These are phyloP conservation scores for Stagonosporopsis cucurbitacearum DNA, from an alignment of 2,329 filamentous ascomycete species.

Conservation along the genomic window DNA sequence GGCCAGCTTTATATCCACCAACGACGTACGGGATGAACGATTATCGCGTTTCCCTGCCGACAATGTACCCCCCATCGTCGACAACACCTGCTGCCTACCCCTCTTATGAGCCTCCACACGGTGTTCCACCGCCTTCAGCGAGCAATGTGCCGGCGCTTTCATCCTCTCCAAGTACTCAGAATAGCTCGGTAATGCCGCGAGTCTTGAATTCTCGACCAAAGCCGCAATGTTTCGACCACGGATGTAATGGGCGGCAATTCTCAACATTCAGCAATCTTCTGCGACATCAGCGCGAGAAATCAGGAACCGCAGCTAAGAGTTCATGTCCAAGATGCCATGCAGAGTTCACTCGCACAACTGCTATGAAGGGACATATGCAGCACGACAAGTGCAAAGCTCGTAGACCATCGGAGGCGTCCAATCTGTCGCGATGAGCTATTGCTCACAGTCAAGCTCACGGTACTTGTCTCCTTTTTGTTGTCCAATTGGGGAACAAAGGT, in stretches of 20 bases:
- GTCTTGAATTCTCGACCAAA: slow-evolving; percentile 83
- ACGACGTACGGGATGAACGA: slow-evolving; percentile 43
- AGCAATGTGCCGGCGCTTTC: slow-evolving; percentile 35
- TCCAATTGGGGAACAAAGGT: not conserved
- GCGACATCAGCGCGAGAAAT: slow-evolving; percentile 92
- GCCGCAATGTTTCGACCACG: slow-evolving; percentile 96
- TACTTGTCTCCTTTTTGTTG: too few relatives aligned
- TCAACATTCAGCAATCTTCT: slow-evolving; percentile 96
- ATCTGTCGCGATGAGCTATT: slow-evolving; percentile 4
- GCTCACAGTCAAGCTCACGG: not conserved
- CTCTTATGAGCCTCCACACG: slow-evolving; percentile 39
- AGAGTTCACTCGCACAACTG: slow-evolving; percentile 88
- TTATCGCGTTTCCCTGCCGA: slow-evolving; percentile 41
- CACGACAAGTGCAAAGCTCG: slow-evolving; percentile 93
- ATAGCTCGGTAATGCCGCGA: slow-evolving; percentile 51
- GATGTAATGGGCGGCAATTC: slow-evolving; percentile 93
- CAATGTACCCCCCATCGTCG: slow-evolving; percentile 46
- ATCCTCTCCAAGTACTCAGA: slow-evolving; percentile 35
- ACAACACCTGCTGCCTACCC: slow-evolving; percentile 42
- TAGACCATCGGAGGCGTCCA: slow-evolving; percentile 53
- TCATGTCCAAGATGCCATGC: slow-evolving; percentile 90
- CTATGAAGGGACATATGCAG: slow-evolving; percentile 82
- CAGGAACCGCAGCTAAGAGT: slow-evolving; percentile 86
- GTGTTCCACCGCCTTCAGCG: slow-evolving; percentile 26
- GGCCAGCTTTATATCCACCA: slow-evolving; percentile 43